phyloP scores from a whole-genome alignment of 371 early-diverging fungal genomes.

The Entomophthora muscae region DNA sequence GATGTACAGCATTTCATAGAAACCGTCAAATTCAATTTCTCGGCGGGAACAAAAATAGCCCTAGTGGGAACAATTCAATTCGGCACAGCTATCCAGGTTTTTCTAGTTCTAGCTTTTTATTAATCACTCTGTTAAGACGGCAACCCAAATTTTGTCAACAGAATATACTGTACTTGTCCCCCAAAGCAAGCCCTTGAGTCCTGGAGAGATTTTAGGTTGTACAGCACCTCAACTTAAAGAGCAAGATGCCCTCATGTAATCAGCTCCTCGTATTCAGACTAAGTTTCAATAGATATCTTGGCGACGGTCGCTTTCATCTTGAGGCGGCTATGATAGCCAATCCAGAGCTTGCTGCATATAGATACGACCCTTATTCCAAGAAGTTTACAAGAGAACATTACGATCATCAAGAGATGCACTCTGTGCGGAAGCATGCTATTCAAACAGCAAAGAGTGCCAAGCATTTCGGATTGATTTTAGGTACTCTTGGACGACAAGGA shows the following conservation, averaged over 20 bases:
- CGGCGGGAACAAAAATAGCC: conserved; percentile 43
- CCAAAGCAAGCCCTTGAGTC: conserved; percentile 88
- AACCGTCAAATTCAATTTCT: conserved; percentile 74
- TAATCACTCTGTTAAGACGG: conserved; percentile 17
- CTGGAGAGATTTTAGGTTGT: conserved; percentile 98
- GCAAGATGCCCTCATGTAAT: conserved; percentile 46
- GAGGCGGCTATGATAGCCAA: conserved; percentile 99
- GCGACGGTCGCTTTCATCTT: conserved; percentile 98
- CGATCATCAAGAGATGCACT: conserved; percentile 83
- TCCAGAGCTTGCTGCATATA: conserved; percentile 76
- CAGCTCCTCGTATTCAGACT: neutral
- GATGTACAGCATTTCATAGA: conserved; percentile 85
- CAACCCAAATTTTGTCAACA: conserved; percentile 34
- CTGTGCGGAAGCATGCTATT: conserved; percentile 68
- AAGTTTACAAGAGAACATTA: conserved; percentile 87
- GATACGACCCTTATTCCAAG: conserved; percentile 94
- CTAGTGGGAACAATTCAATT: conserved; percentile 97
- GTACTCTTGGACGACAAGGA: conserved; percentile 98
- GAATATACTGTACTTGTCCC: conserved; percentile 61
- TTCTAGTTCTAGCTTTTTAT: neutral
- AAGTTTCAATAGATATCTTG: conserved; percentile 39
- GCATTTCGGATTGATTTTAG: conserved; percentile 80
- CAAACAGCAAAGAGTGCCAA: conserved; percentile 46
- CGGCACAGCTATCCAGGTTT: conserved; percentile 69
- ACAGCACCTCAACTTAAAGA: conserved; percentile 81